Base-by-base conservation (phyloP, 306 rosid species). In the Rosa chinensis region DNA sequence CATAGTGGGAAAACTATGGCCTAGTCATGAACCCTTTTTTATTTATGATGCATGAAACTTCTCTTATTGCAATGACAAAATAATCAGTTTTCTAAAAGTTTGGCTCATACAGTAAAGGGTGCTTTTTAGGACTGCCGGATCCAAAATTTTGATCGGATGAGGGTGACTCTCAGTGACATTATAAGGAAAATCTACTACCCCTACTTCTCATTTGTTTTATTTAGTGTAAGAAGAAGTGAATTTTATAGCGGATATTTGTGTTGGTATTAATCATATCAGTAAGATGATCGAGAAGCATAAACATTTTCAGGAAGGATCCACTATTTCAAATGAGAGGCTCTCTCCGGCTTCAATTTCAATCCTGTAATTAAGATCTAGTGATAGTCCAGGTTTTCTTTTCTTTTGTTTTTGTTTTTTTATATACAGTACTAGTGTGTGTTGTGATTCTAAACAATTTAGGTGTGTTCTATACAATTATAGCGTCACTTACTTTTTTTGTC, bases 401-500 rank as follows among this genome's bases (percentile, higher is more conserved):
- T 44, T 8, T 43, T 43, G 11, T 43, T 7, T 7, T 10, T 8
- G 1, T 44, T 44, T 44, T 6, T 43, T 1, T 28, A 28, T 43
- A 43, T 43, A 43, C 47, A 43, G 47, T 43, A 6, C 47, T 6
- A 6, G 47, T 43, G 10, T 6, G 47, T 28, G 32, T 28, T 43
- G 10, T 43, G 9, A 43, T 6, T 43, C 47, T 43, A 43, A 43
- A 42, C 7, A 43, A 6, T 8, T 44, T 44, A 49, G 59, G 59
- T 18, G 59, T 52, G 58, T 53, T 20, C 23, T 53, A 52, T 52
- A 20, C 21, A 6, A 53, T 32, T 2, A 56, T 56, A n/a, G 25
- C 9, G 9, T 3, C 32, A 5, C 83, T 84, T 77, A 58, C 82
- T 59, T 80, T 70, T 70, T 72, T 81, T 49, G 79, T 40, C 85